Evolutionary conservation across 805 yeast genomes (phyloP), one percentile per base, ranked within the genome.

Genomic region (Starmerella floricola): DNA sequence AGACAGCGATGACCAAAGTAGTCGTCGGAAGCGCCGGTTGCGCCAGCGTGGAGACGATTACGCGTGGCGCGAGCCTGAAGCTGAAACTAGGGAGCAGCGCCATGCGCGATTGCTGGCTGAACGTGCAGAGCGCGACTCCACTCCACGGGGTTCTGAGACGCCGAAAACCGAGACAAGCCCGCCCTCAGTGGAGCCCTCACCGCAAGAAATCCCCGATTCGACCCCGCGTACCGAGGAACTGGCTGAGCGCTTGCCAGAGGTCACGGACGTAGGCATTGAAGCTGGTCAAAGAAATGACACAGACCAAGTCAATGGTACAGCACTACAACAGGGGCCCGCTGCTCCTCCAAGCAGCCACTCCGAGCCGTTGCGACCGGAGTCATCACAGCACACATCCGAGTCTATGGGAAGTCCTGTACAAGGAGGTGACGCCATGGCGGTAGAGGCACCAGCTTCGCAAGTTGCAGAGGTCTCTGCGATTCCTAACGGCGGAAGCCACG

Each of bases 31-130:
- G 17, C 42, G 46, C 15, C 35, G 53, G 1, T 36, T 46, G 19
- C 40, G 53, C 8, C 19, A 30, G 8, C 42, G 53, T 13, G 44
- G 42, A 17, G 31, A 17, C 16, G 47, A 44, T 29, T 40, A 45
- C 12, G 44, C 45, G 4, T 50, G 50, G 50, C 33, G 13, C 15
- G 47, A 44, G 32, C 48, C 52, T 19, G 48, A 46, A 36, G 45
- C 48, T 3, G 53, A 50, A 27, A 41, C 54, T 4, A 40, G 54
- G 4, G 44, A 49, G 40, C 50, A 50, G 37, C 45, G 54, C 12
- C 53, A 49, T 17, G 52, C 49, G 13, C 39, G 54, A 15, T 34
- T 50, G 24, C 44, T 45, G 15, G 45, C 48, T 2, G 54, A 50
- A 29, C 41, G 53, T 8, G 40, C 41, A 6, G 47, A 44, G 21